Base-by-base conservation (phyloP, 1,284 basidiomycete genomes). In the Vanrija sp. region DNA sequence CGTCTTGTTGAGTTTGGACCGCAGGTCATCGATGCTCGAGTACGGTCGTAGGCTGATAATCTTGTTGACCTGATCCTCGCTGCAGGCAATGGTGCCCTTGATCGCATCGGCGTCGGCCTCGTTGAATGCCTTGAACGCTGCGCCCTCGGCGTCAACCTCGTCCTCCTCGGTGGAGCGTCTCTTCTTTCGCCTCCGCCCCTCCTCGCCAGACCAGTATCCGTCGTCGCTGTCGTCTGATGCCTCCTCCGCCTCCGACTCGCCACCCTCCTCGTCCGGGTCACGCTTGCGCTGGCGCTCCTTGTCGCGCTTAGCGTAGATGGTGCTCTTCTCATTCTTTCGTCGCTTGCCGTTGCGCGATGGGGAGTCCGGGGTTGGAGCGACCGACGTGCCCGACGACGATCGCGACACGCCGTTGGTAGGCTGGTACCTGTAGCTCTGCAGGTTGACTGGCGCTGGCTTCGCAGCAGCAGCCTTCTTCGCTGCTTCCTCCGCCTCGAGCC, bases 81-180 rank as follows among this genome's bases (percentile, higher is more conserved):
- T 85, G 68, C 93, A 97, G 5, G 91, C 92, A 46, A 92, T 95
- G 38, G 97, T 78, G 64, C 96, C 93, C 58, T 91, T 88, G 35
- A 99, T 72, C 18, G 84, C 85, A 50, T 86, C 88, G 15, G 81
- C 76, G 7, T 82, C 81, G 39, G 85, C 84, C 14, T 80, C 80
- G 64, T 97, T 98, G 79, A 98, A 92, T 71, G 91, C 95, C n/a
- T 85, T 80, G 45, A 95, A 75, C 7, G 87, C 86, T 36, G 78
- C 73, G 8, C 69, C 65, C 76, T 83, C 74, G 60, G 79, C 65
- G 47, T 71, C 72, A 10, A 72, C 47, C 23, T 66, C 68, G 10
- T 66, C 61, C 27, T 62, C 61, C 39, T 67, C 61, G 36, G 67
- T 67, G 6, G 65, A 59, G 24, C 49, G 50, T 7, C 57, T 45